Evolutionary conservation across 1,139 yeast species (phyloP).

Genomic region (Tardiomyces blankii): DNA sequence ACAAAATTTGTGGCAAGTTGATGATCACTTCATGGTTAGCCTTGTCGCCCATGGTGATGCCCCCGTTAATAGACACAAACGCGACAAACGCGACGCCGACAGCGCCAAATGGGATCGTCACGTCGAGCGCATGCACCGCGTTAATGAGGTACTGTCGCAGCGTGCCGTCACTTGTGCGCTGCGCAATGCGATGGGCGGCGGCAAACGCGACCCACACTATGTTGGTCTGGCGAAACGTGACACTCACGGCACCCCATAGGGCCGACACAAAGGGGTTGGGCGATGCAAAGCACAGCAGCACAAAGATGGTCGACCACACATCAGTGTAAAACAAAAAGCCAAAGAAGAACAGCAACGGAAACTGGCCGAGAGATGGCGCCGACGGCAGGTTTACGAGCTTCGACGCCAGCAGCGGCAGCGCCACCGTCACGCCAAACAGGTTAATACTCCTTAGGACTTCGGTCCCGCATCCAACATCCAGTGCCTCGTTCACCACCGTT

Average conservation of each 20-base stretch:
- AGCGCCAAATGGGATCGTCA: conserved; percentile 40
- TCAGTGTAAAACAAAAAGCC: conserved; percentile 82
- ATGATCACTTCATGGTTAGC: conserved; percentile 63
- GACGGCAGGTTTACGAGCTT: conserved; percentile 1
- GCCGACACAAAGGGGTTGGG: conserved; percentile 11
- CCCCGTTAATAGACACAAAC: conserved; percentile 57
- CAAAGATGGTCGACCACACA: conserved; percentile 74
- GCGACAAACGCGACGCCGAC: conserved; percentile 42
- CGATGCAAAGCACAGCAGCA: conserved; percentile 38
- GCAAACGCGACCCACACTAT: conserved; percentile 63
- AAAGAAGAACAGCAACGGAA: conserved; percentile 66
- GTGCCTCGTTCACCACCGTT: conserved; percentile 28
- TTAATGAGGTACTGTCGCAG: conserved; percentile 2
- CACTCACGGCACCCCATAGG: conserved; percentile 18
- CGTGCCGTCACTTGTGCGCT: not conserved
- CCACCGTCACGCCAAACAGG: conserved; percentile 47
- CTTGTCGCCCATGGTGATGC: conserved; percentile 81
- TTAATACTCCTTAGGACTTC: conserved; percentile 47
- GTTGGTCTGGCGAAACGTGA: conserved; percentile 82
- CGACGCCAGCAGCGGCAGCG: conserved; percentile 34
- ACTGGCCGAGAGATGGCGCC: conserved; percentile 13
- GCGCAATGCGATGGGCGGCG: not conserved
- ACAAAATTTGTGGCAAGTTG: conserved; percentile 74
- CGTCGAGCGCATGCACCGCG: conserved; percentile 9
- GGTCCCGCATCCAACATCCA: conserved; percentile 19